Conservation (phyloP, 2,329 filamentous ascomycete genomes). For the Cordyceps pruinosa region DNA sequence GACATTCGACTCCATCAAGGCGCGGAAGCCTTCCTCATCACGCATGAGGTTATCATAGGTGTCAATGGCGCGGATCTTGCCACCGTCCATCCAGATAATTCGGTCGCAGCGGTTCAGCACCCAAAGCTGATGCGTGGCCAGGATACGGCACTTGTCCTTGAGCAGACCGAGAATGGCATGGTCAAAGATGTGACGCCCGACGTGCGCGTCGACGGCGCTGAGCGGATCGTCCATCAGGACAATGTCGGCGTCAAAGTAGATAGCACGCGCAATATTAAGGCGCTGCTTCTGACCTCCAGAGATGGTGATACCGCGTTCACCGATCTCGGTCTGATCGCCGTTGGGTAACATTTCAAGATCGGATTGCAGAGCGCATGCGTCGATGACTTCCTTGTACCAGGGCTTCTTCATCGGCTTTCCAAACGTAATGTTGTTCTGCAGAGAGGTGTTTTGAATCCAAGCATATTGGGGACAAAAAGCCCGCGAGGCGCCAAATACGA, state of each 20-base stretch:
- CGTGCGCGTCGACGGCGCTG: slow-evolving; percentile 63
- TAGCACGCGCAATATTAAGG: slow-evolving; percentile 82
- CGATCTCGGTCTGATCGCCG: slow-evolving; percentile 86
- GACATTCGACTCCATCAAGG: slow-evolving; percentile 79
- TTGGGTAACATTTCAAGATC: slow-evolving; percentile 92
- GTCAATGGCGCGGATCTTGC: slow-evolving; percentile 75
- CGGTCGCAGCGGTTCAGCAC: slow-evolving; percentile 85
- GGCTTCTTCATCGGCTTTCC: slow-evolving; percentile 66
- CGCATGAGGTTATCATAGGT: slow-evolving; percentile 86
- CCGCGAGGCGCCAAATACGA: slow-evolving; percentile 69
- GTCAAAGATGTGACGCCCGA: slow-evolving; percentile 77
- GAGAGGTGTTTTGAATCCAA: slow-evolving; percentile 91
- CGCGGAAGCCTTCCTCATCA: slow-evolving; percentile 68
- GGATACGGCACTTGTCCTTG: slow-evolving; percentile 79
- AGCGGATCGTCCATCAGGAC: slow-evolving; percentile 64
- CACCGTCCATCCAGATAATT: slow-evolving; percentile 88
- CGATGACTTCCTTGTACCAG: slow-evolving; percentile 80
- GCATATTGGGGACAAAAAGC: slow-evolving; percentile 95
- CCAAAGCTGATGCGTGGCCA: slow-evolving; percentile 93
- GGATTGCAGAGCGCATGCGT: slow-evolving; percentile 74
- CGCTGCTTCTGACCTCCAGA: slow-evolving; percentile 94
- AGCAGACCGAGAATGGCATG: slow-evolving; percentile 86
- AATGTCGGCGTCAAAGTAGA: slow-evolving; percentile 62
- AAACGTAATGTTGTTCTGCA: slow-evolving; percentile 86
- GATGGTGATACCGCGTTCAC: slow-evolving; percentile 89